phyloP scores from a whole-genome alignment of 2,329 filamentous ascomycete species.

The Sclerotinia nivalis region DNA sequence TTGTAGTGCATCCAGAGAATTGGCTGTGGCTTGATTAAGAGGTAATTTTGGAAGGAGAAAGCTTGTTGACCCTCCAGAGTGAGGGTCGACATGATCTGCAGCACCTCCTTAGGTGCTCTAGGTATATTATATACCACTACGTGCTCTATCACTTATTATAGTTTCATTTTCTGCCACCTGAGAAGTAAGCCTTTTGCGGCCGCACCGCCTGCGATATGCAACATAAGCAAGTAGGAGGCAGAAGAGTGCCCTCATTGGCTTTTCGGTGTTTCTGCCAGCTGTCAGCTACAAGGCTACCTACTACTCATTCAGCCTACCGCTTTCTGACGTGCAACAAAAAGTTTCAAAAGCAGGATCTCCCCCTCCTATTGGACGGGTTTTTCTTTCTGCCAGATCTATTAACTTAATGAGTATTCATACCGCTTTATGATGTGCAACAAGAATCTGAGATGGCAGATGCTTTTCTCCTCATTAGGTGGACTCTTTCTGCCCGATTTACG shows the following conservation, averaged over 20 bases:
- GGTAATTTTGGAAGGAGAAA: not conserved
- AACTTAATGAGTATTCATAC: not conserved
- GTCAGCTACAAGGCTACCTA: not conserved
- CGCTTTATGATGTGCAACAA: constrained; percentile 7
- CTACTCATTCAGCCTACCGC: not conserved
- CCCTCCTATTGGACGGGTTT: not conserved
- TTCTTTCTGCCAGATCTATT: not conserved
- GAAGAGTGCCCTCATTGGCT: not conserved
- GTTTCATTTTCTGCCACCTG: not conserved
- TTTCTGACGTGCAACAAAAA: not conserved
- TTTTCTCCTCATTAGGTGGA: not conserved
- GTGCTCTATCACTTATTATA: not conserved
- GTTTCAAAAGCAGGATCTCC: not conserved
- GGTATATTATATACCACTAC: not conserved
- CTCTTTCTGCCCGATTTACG: not conserved
- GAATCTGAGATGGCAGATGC: not conserved
- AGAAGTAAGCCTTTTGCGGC: not conserved
- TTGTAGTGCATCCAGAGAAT: too few relatives aligned
- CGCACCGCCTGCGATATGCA: not conserved
- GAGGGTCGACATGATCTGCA: not conserved
- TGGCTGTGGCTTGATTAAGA: not conserved
- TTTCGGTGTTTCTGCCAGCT: not conserved
- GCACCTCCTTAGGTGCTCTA: not conserved
- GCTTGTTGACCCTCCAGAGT: too few relatives aligned
- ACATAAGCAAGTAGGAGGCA: not conserved